Base-by-base conservation (phyloP, 371 early-diverging fungal genomes). In the Mortierella sp. region DNA sequence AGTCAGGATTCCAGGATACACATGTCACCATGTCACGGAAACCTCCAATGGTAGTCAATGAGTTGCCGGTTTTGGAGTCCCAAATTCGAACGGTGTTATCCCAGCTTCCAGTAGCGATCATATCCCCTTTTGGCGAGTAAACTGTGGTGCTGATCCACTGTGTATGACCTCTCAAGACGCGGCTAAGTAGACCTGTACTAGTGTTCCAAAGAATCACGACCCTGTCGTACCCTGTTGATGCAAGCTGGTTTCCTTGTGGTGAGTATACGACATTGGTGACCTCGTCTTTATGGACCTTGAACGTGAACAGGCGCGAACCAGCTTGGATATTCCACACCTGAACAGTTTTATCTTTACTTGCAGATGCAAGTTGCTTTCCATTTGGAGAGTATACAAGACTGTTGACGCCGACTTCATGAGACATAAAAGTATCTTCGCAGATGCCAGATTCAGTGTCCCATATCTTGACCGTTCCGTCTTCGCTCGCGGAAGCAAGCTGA, bases 1-100 rank as follows among this genome's bases (percentile, higher is more conserved):
- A 28, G 2, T 3, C 29, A 7, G 4, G 22, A 8, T 32, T 63
- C 63, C 63, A 63, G n/a, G 51, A 28, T 15, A 63, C 31, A 12
- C 63, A 29, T 23, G 6, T 12, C 10, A 51, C 31, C 13, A 1
- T 26, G 23, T 32, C 47, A 15, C 49, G 47, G 49, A 49, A 63
- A 17, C 49, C 51, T 19, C 19, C n/a, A n/a, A 63, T 29, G 7
- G 51, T 26, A 7, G 28, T 34, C 35, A 53, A 17, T 23, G 35
- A 23, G 3, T 55, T 35, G 8, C 55, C 65, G 8, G 22, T 35
- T 12, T 34, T 28, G n/a, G 37, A 28, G 26, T 68, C 60, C 68
- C 68, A 68, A 1, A 68, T 1, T 19, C 56, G 55, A 22, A 61
- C 45, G 10, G 61, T 68, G 29, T 55, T 61, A 31, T 68, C 68